phyloP scores from a whole-genome alignment of 441 rosid species.

The Erodium texanum region DNA sequence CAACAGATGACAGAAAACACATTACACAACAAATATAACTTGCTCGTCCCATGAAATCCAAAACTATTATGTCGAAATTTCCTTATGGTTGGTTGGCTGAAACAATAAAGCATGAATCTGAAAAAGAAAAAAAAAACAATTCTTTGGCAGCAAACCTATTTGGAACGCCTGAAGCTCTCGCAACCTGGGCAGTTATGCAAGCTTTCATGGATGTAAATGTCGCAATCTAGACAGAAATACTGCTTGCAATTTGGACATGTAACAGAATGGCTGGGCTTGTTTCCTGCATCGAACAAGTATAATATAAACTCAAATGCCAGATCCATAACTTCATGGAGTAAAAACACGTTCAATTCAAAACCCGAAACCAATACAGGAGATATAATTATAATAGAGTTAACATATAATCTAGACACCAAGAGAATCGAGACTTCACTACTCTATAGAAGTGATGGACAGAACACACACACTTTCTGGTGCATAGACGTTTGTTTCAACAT shows the following conservation, averaged over 20 bases:
- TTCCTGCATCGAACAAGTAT: slow-evolving; percentile 37
- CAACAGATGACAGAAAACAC: neutral
- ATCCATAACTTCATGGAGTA: neutral
- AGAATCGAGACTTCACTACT: neutral
- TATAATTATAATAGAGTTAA: neutral
- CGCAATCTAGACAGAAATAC: slow-evolving; percentile 80
- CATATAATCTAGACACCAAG: neutral
- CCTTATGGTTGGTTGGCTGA: neutral
- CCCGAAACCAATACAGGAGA: neutral
- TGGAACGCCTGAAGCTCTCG: slow-evolving; percentile 53
- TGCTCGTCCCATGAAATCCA: neutral
- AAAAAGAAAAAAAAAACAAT: neutral
- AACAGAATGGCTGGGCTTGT: slow-evolving; percentile 40
- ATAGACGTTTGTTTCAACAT: neutral
- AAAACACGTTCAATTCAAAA: neutral
- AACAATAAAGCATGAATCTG: neutral
- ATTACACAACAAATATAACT: neutral
- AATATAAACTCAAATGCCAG: neutral
- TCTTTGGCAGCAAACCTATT: slow-evolving; percentile 6
- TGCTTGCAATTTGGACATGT: slow-evolving; percentile 63
- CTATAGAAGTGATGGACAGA: neutral
- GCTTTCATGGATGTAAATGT: slow-evolving; percentile 88
- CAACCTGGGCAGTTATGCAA: slow-evolving; percentile 95
- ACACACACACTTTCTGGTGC: neutral
- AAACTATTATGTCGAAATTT: neutral